phyloP scores from a whole-genome alignment of 768 basidiomycete species.

The Suillus placidus region DNA sequence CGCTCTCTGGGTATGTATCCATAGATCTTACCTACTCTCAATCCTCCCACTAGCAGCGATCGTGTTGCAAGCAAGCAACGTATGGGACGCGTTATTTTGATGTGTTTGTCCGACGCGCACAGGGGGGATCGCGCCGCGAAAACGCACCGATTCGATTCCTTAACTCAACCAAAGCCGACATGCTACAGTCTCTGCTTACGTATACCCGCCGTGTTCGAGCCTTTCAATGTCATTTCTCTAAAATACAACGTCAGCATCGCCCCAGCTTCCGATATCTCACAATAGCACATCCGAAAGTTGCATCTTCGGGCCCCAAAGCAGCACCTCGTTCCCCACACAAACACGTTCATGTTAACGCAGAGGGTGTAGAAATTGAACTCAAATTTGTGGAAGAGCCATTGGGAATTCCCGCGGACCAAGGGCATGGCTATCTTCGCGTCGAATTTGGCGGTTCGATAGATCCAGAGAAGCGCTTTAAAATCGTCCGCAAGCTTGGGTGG shows the following conservation, averaged over 20 bases:
- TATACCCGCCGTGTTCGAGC: no score
- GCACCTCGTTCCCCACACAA: background rate
- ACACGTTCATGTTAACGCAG: background rate
- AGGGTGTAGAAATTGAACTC: background rate
- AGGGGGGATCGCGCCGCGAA: no score
- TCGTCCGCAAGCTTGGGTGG: background rate
- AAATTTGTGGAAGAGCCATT: background rate
- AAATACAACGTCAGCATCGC: background rate
- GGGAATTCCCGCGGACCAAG: background rate
- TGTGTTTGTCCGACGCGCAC: no score
- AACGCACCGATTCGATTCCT: no score
- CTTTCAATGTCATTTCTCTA: no score
- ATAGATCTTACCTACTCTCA: no score
- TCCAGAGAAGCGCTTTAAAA: background rate
- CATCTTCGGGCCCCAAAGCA: background rate
- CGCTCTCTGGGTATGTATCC: no score
- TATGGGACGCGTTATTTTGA: no score
- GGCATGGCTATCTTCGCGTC: background rate
- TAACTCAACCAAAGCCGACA: no score
- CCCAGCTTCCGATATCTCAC: background rate
- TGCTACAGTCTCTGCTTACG: no score
- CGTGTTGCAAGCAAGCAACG: no score
- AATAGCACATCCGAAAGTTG: background rate
- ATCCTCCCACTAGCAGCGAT: no score
- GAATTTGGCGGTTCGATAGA: background rate